Conservation (phyloP, 352 stramenopile species). For the Phytophthora agathidicida region DNA sequence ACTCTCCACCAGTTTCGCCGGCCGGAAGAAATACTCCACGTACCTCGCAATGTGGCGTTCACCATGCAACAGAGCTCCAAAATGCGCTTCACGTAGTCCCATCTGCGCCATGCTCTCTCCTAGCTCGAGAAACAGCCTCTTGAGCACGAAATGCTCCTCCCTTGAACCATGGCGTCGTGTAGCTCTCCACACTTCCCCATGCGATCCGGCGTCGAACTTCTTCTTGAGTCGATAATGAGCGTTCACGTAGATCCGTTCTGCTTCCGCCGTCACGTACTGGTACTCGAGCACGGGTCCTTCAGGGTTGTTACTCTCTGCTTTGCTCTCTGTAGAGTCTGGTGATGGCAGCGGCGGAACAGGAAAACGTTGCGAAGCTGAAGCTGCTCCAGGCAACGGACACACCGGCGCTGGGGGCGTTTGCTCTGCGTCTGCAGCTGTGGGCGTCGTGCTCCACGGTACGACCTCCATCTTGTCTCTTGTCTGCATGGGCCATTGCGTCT, state of each 20-base stretch:
- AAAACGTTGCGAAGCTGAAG: conserved; percentile 9
- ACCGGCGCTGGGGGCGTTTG: conserved; percentile 11
- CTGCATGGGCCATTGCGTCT: conserved; percentile 33
- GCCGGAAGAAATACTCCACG: conserved; percentile 89
- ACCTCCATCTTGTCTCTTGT: conserved; percentile 29
- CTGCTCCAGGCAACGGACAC: conserved; percentile 28
- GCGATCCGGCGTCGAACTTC: conserved; percentile 85
- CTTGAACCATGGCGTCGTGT: conserved; percentile 24
- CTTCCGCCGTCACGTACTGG: conserved; percentile 61
- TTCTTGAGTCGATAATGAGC: conserved; percentile 74
- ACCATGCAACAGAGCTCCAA: conserved; percentile 53
- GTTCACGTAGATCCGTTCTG: conserved; percentile 73
- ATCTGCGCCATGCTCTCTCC: conserved; percentile 72
- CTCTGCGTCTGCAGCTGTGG: background rate
- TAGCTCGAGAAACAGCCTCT: conserved; percentile 81
- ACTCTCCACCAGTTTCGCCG: conserved; percentile 17
- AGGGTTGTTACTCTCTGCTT: background rate
- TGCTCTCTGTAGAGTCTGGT: conserved; percentile 10
- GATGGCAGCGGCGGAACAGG: conserved; percentile 21
- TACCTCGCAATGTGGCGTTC: conserved; percentile 84
- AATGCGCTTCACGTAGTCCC: conserved; percentile 86
- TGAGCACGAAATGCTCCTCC: conserved; percentile 81
- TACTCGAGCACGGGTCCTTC: conserved; percentile 79
- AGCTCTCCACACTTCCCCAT: conserved; percentile 86
- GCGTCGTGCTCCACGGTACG: conserved; percentile 14